Conservation (phyloP, 2,329 filamentous ascomycete species). For the Ceratocystis variospora region DNA sequence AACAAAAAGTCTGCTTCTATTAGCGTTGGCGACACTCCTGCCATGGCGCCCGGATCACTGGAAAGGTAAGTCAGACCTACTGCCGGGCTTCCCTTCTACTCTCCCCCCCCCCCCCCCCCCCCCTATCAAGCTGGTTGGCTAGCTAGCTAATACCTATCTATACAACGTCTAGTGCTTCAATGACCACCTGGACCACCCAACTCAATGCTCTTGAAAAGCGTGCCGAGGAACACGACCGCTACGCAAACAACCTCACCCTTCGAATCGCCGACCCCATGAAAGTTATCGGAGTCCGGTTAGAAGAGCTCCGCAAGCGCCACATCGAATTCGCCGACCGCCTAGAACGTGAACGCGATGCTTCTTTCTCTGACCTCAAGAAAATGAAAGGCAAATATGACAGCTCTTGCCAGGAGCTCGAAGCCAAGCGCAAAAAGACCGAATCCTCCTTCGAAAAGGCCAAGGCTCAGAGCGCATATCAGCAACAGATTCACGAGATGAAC, state of each 20-base stretch:
- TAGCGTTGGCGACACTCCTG: slow-evolving; percentile 85
- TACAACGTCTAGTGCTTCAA: slow-evolving; percentile 51
- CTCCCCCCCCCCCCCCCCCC: background rate
- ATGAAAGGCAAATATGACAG: slow-evolving; percentile 86
- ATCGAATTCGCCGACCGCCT: slow-evolving; percentile 77
- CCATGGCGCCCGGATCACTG: slow-evolving; percentile 85
- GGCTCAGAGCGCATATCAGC: slow-evolving; percentile 79
- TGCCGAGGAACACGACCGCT: slow-evolving; percentile 79
- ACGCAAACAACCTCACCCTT: slow-evolving; percentile 60
- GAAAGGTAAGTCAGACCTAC: slow-evolving; percentile 47
- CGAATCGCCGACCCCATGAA: slow-evolving; percentile 82
- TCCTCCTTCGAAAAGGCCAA: slow-evolving; percentile 89
- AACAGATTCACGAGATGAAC: slow-evolving; percentile 88
- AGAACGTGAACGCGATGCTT: slow-evolving; percentile 73
- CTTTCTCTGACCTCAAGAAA: slow-evolving; percentile 77
- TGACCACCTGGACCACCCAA: slow-evolving; percentile 95
- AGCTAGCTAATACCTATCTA: background rate
- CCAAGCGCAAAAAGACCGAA: slow-evolving; percentile 85
- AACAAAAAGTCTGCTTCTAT: slow-evolving; percentile 72
- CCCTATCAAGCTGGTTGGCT: background rate
- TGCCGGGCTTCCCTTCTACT: background rate
- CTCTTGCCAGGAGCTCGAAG: slow-evolving; percentile 88
- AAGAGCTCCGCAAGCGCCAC: slow-evolving; percentile 86
- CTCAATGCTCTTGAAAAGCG: slow-evolving; percentile 77
- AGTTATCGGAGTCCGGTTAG: slow-evolving; percentile 57